Evolutionary conservation across 2,329 filamentous ascomycete genomes (phyloP), one percentile per base, ranked within the genome.

Genomic region (Ascochyta lentis): DNA sequence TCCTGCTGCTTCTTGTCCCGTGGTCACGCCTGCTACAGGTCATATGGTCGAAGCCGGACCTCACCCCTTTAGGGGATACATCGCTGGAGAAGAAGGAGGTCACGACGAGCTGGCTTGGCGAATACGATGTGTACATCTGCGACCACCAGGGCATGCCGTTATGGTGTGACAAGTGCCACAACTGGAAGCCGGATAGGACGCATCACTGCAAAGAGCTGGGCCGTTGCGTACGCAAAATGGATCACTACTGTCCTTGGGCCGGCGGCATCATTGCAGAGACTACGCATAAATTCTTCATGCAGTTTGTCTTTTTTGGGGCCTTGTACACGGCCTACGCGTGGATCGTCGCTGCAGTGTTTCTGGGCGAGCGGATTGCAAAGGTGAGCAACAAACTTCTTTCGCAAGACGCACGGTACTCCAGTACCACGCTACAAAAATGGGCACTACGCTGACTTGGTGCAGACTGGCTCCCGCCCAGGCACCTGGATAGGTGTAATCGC

Each of bases 221-320:
- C 45, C 84, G 92, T 39, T 98, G 94, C 69, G 89, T 96, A 22
- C 80, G 84, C 37, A 95, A 95, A 68, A 95, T 97, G 89, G 94
- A 98, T 61, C 94, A 98, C 71, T 95, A 93, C 68, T 99, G 95
- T 69, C 95, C 94, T 0, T 98, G 87, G 86, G 93, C 96, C n/a
- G 94, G 94, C 4, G 95, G 94, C 22, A 90, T 96, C 62, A 88
- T 99, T 9, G 89, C 87, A 0, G 93, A 97, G 73, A 92, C 86
- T 1, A 81, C 89, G 2, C 93, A 94, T 79, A 97, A 97, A 68
- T 97, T 91, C 76, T 98, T 99, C 70, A 80, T 92, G 10, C 95
- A 97, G 64, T 96, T 97, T 69, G 86, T 87, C 15, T 83, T 85
- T 39, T 96, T 95, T 72, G 86, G 86, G 1, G 78, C 85, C 4